Conservation (phyloP, 495 filamentous ascomycete genomes). For the Podospora appendiculata region DNA sequence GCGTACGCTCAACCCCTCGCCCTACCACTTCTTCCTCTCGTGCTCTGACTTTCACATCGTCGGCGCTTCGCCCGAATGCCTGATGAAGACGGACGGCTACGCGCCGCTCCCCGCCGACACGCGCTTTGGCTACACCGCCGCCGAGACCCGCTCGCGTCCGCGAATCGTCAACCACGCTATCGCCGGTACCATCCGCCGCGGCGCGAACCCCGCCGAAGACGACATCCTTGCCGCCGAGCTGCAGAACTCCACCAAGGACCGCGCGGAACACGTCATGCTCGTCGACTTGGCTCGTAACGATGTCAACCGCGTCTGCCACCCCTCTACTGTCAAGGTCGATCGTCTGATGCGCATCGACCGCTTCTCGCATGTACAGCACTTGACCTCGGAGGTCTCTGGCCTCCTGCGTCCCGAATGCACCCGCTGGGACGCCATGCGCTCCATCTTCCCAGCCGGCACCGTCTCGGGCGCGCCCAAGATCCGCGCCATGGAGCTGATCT, state of each 20-base stretch:
- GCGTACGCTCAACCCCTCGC: conserved; percentile 89
- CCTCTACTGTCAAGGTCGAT: conserved; percentile 79
- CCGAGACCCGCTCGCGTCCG: conserved; percentile 39
- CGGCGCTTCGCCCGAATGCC: conserved; percentile 85
- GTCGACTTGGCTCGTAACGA: conserved; percentile 98
- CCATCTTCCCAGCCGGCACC: conserved; percentile 93
- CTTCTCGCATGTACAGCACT: conserved; percentile 94
- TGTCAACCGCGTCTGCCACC: conserved; percentile 92
- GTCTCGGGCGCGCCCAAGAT: conserved; percentile 95
- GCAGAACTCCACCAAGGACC: conserved; percentile 75
- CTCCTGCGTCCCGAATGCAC: conserved; percentile 74
- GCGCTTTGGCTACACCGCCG: conserved; percentile 17
- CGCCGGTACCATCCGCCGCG: conserved; percentile 87
- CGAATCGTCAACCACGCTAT: conserved; percentile 96
- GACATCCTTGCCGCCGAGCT: conserved; percentile 70
- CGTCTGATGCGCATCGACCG: conserved; percentile 91
- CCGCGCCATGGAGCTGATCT: conserved; percentile 92
- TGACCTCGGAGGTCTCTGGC: conserved; percentile 91
- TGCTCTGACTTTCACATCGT: conserved; percentile 90
- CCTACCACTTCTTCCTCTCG: conserved; percentile 93
- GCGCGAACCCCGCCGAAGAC: conserved; percentile 73
- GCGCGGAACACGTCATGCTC: conserved; percentile 97
- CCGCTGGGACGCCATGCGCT: conserved; percentile 90
- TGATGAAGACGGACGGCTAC: conserved; percentile 72
- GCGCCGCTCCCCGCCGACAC: conserved; percentile 17